Evolutionary conservation across 2,329 filamentous ascomycete species (phyloP).

Genomic region (Emericellopsis cladophorae): DNA sequence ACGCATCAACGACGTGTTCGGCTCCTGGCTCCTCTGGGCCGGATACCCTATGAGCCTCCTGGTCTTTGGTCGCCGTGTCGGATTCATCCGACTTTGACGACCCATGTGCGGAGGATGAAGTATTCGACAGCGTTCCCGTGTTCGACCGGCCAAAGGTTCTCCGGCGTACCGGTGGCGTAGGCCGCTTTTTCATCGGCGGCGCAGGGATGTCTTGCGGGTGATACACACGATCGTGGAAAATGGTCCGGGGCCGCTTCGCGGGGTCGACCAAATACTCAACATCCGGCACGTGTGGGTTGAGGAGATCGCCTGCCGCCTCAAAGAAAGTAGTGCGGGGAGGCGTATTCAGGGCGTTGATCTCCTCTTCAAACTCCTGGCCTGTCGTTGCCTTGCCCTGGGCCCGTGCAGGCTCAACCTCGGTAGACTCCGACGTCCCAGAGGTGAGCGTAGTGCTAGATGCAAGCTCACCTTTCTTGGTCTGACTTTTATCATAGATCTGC

Average conservation of each 20-base stretch:
- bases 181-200: conserved; percentile 51
- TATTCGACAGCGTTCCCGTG: conserved; percentile 7
- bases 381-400: conserved; percentile 25
- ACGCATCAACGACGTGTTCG: conserved; percentile 35
- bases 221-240: conserved; percentile 95
- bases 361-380: conserved; percentile 34
- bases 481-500: conserved; percentile 65
- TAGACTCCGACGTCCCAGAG: background rate
- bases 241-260: conserved; percentile 67
- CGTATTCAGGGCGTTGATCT: conserved; percentile 39
- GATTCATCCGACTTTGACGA: conserved; percentile 24
- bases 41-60: background rate
- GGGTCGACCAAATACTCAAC: conserved; percentile 77
- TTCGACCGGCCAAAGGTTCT: conserved; percentile 13
- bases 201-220: conserved; percentile 86
- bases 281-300: conserved; percentile 79
- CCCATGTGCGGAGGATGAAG: conserved; percentile 6
- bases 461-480: conserved; percentile 42
- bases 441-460: background rate
- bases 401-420: conserved; percentile 5
- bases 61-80: conserved; percentile 28
- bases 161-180: conserved; percentile 20
- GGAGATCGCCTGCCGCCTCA: conserved; percentile 82
- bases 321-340: conserved; percentile 90
- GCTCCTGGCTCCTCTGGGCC: conserved; percentile 1